Conservation (phyloP, 2,329 filamentous ascomycete genomes). For the Pseudogymnoascus destructans region DNA sequence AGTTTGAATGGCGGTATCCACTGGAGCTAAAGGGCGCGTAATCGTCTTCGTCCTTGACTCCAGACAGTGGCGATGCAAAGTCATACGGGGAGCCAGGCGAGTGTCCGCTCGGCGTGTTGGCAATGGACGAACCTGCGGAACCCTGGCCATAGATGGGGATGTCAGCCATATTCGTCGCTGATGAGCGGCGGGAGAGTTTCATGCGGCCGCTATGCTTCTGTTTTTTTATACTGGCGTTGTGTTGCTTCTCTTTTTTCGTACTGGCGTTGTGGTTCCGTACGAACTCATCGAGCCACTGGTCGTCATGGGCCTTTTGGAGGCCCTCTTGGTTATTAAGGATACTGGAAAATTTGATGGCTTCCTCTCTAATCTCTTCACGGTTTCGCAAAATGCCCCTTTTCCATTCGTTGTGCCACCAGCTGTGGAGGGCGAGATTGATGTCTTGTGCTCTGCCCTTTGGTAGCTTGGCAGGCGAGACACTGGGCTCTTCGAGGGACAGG, state of each 20-base stretch:
- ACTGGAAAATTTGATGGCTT: conserved; percentile 68
- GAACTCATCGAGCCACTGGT: conserved; percentile 85
- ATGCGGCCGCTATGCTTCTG: conserved; percentile 43
- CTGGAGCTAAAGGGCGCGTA: conserved; percentile 45
- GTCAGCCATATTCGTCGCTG: conserved; percentile 59
- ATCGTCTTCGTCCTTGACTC: conserved; percentile 50
- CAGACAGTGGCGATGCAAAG: conserved; percentile 57
- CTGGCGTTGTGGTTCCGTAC: conserved; percentile 55
- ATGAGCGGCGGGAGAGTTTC: conserved; percentile 35
- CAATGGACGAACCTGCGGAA: conserved; percentile 40
- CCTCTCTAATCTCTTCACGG: conserved; percentile 73
- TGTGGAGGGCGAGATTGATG: conserved; percentile 79
- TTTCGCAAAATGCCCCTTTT: conserved; percentile 58
- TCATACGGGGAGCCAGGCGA: conserved; percentile 62
- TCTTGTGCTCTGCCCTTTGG: conserved; percentile 77
- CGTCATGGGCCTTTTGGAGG: conserved; percentile 56
- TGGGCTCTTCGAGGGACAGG: conserved; percentile 67
- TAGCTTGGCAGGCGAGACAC: conserved; percentile 66
- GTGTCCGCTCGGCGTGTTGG: conserved; percentile 49
- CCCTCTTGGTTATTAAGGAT: conserved; percentile 59
- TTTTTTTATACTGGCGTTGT: conserved; percentile 34
- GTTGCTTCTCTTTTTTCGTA: conserved; percentile 53
- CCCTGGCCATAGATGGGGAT: conserved; percentile 43
- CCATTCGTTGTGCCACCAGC: conserved; percentile 74
- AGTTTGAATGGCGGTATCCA: conserved; percentile 48